Conservation (phyloP, 441 rosid genomes). For the Syzygium syzygioides region DNA sequence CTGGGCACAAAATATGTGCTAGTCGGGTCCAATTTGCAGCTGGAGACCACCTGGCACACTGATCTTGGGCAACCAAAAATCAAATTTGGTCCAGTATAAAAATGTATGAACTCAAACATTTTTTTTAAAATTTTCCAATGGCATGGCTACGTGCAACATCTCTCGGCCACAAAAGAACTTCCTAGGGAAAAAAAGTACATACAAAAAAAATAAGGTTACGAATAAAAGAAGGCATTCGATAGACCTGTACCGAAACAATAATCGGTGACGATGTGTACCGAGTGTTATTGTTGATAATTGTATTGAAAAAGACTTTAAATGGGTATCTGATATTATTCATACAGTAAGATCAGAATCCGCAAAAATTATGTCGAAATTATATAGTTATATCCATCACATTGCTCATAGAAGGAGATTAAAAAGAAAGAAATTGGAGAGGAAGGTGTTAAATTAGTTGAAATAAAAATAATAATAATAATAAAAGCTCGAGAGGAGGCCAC, state of each 20-base stretch:
- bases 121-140: background rate
- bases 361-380: no score
- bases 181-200: background rate
- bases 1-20: background rate
- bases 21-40: background rate
- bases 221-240: background rate
- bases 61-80: background rate
- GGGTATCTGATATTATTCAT: no score
- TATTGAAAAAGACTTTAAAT: background rate
- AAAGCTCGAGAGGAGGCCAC: background rate
- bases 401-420: background rate
- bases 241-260: background rate
- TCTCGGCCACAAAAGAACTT: background rate
- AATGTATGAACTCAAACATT: background rate
- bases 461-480: background rate
- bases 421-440: background rate
- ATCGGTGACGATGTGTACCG: rapidly evolving
- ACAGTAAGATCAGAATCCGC: no score
- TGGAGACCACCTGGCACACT: background rate
- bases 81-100: background rate
- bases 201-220: background rate
- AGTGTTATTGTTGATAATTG: rapidly evolving
- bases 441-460: background rate
- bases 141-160: background rate
- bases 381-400: background rate